Base-by-base conservation (phyloP, 768 basidiomycete species). In the Psilocybe sp. region DNA sequence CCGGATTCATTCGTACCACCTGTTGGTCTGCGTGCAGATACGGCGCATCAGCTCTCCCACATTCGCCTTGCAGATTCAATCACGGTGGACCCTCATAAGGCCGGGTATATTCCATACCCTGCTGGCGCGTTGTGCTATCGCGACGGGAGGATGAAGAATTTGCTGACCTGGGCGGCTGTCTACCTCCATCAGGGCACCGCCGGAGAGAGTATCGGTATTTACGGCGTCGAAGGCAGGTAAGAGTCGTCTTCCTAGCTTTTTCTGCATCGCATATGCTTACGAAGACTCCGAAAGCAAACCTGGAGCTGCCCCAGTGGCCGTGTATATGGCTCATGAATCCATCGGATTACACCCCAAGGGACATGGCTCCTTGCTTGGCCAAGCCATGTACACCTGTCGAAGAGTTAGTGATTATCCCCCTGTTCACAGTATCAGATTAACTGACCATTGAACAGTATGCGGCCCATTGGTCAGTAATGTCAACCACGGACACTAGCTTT, bases 211-310 rank as follows among this genome's bases (percentile, higher is more conserved):
- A 73, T 77, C 20, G 77, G 77, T 0, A 56, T 70, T 0, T 77
- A 75, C 51, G 77, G 77, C 2, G 60, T 79, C 19, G 76, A 77
- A 55, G 77, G 77, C 49, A 77, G 75, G 76, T 75, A 32, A 35
- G 66, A 49, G 16, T 47, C 40, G 34, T 35, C n/a, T 37, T 10
- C 5, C 37, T 16, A 7, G n/a, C 15, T 20, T 1, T 31, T 39
- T 28, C 20, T 9, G 3, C 28, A n/a, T 1, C 12, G n/a, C 4
- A 14, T n/a, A 3, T 39, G 5, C 37, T 31, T 8, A 28, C 19
- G n/a, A 32, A n/a, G 19, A 14, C 36, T 49, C 4, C 23, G 9
- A 16, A 47, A 77, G 76, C 52, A 78, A 78, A 64, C 74, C 76
- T 10, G 76, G 75, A 37, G 76, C 77, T 1, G 60, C 75, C 0